Evolutionary conservation across 1,139 yeast genomes (phyloP).

Genomic region (Zygoascus sp.): DNA sequence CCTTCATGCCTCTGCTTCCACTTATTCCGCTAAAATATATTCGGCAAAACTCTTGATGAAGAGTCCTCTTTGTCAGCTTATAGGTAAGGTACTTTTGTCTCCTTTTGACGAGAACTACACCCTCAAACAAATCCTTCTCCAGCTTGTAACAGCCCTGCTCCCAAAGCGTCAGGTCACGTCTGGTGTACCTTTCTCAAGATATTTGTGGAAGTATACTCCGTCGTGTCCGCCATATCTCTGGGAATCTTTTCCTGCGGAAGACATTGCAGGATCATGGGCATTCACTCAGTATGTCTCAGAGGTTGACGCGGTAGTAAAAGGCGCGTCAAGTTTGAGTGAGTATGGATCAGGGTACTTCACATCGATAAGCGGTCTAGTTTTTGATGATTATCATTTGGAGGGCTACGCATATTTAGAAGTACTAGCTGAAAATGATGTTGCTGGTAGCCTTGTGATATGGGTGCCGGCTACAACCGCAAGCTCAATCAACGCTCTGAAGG

Average conservation of each 20-base stretch:
- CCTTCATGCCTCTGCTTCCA: background rate
- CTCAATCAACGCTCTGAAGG: too few relatives aligned
- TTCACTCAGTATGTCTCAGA: background rate
- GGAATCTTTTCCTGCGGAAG: background rate
- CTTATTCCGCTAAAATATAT: background rate
- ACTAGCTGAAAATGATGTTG: too few relatives aligned
- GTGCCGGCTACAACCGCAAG: too few relatives aligned
- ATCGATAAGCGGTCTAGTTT: too few relatives aligned
- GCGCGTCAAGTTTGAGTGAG: too few relatives aligned
- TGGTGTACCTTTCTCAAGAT: constrained; percentile 1
- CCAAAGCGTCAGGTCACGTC: constrained; percentile 1
- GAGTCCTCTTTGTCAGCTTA: background rate
- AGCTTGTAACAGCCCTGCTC: background rate
- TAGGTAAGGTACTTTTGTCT: background rate
- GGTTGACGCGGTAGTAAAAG: too few relatives aligned
- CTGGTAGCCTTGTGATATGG: too few relatives aligned
- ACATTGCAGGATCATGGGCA: background rate
- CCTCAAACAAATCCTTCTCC: background rate
- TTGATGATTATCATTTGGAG: too few relatives aligned
- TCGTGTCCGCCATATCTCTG: background rate
- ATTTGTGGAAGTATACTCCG: constrained; percentile 1
- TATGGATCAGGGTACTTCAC: too few relatives aligned
- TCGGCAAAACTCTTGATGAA: background rate
- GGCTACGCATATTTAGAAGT: too few relatives aligned
- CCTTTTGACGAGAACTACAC: background rate